phyloP scores from a whole-genome alignment of 2,329 filamentous ascomycete genomes.

The Leptographium wingfieldii region DNA sequence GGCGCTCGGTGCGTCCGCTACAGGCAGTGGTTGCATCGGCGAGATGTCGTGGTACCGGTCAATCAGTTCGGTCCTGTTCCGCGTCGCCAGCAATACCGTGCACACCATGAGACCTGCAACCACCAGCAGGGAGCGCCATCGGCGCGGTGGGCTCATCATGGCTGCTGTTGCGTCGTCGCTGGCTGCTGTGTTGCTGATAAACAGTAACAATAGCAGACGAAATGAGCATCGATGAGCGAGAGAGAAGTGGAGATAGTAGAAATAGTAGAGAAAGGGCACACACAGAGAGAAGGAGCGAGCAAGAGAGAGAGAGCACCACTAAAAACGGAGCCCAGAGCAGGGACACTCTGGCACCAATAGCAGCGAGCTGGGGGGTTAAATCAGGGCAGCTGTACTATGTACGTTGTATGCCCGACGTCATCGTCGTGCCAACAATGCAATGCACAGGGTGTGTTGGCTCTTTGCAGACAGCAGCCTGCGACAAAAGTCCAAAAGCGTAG shows the following conservation, averaged over 20 bases:
- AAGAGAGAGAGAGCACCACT: no score
- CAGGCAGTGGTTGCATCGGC: background rate
- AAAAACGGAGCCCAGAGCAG: no score
- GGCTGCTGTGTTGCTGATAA: background rate
- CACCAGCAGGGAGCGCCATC: conserved; percentile 11
- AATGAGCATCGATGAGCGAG: background rate
- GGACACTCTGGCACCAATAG: no score
- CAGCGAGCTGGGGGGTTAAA: no score
- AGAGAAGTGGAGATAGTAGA: background rate
- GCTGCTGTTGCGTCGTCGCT: background rate
- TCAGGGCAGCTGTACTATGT: no score
- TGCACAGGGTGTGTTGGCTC: no score
- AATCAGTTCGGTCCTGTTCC: conserved; percentile 2
- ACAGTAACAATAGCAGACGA: background rate
- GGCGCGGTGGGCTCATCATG: conserved; percentile 11
- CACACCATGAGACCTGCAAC: conserved; percentile 3
- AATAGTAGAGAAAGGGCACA: no score
- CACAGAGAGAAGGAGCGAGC: background rate
- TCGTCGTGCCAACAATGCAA: no score
- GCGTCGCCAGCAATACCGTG: conserved; percentile 3
- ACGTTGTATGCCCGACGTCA: no score
- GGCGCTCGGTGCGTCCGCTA: background rate
- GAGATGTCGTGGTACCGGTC: background rate
- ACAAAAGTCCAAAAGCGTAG: no score
- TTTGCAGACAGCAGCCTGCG: no score